A percentile compares a stretch with the other conserved stretches of the same genome.
Evolutionary conservation across 1,139 yeast species (phyloP).

Genomic region (Meyerozyma smithsonii): DNA sequence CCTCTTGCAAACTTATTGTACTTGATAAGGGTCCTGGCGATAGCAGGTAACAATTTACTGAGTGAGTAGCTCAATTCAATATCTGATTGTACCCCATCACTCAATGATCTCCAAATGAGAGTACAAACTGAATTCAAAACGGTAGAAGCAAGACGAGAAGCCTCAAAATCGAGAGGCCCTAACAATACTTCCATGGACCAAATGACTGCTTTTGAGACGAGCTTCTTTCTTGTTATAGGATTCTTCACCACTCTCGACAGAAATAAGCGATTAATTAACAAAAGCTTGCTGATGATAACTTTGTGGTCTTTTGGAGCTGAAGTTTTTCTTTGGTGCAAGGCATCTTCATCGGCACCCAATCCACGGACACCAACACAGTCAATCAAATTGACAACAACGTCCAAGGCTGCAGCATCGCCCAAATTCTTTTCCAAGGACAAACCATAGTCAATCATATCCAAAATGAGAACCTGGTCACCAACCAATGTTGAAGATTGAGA

Average conservation of each 20-base stretch:
- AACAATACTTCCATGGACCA: slow-evolving; percentile 62
- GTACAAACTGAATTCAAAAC: slow-evolving; percentile 48
- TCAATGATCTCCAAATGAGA: slow-evolving; percentile 29
- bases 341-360: slow-evolving; percentile 40
- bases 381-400: slow-evolving; percentile 38
- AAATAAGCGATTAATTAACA: slow-evolving; percentile 56
- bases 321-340: slow-evolving; percentile 23
- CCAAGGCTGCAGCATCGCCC: slow-evolving; percentile 35
- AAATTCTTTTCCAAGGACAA: slow-evolving; percentile 38
- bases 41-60: slow-evolving; percentile 47
- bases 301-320: slow-evolving; percentile 43
- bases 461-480: slow-evolving; percentile 54
- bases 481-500: slow-evolving; percentile 44
- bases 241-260: slow-evolving; percentile 40
- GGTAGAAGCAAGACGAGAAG: slow-evolving; percentile 59
- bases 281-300: slow-evolving; percentile 51
- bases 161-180: slow-evolving; percentile 51
- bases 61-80: slow-evolving; percentile 41
- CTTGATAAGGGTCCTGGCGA: slow-evolving; percentile 47
- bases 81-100: slow-evolving; percentile 20
- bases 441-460: slow-evolving; percentile 56
- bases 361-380: slow-evolving; percentile 54
- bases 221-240: slow-evolving; percentile 33
- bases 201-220: slow-evolving; percentile 49
- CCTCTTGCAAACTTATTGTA: slow-evolving; percentile 52